Conservation (phyloP, 768 basidiomycete genomes). For the Tricholoma sp. region DNA sequence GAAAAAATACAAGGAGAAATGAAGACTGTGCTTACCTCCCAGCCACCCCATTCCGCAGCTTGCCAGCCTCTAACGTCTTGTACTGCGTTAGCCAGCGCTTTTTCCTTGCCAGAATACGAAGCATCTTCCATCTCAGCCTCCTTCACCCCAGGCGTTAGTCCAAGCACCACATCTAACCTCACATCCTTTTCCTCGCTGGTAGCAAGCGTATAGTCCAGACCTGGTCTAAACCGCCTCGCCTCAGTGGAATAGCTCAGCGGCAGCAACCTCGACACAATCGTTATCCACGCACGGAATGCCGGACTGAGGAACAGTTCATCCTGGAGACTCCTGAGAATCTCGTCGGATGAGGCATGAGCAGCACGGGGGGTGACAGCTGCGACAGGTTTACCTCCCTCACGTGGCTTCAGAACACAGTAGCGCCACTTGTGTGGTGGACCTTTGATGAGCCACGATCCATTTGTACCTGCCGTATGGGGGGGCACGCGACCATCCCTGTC, state of each 20-base stretch:
- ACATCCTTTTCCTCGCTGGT: constrained; percentile 80
- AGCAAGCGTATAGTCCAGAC: constrained; percentile 92
- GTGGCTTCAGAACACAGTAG: constrained; percentile 64
- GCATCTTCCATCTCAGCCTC: constrained; percentile 24
- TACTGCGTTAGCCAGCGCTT: constrained; percentile 22
- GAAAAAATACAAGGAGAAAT: constrained; percentile 4
- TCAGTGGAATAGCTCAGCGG: constrained; percentile 71
- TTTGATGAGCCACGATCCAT: constrained; percentile 59
- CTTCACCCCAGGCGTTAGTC: constrained; percentile 66
- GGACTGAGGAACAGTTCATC: constrained; percentile 71
- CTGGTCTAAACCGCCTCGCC: constrained; percentile 86
- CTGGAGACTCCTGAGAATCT: constrained; percentile 63
- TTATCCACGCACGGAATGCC: constrained; percentile 92
- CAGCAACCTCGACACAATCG: constrained; percentile 63
- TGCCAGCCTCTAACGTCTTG: constrained; percentile 52
- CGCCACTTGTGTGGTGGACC: constrained; percentile 96
- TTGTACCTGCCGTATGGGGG: constrained; percentile 60
- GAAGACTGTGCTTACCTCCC: constrained; percentile 63
- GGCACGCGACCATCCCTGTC: constrained; percentile 54
- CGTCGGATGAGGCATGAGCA: constrained; percentile 47
- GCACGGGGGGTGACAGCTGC: constrained; percentile 48
- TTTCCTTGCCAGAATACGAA: constrained; percentile 20
- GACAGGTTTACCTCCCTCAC: constrained; percentile 29
- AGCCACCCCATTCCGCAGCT: constrained; percentile 81
- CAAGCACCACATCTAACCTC: constrained; percentile 81